Percentiles rank a stretch among this genome's conserved stretches.
Evolutionary conservation across 176 grass and related monocot species (phyloP).

Genomic region (Tillandsia fasciculata): DNA sequence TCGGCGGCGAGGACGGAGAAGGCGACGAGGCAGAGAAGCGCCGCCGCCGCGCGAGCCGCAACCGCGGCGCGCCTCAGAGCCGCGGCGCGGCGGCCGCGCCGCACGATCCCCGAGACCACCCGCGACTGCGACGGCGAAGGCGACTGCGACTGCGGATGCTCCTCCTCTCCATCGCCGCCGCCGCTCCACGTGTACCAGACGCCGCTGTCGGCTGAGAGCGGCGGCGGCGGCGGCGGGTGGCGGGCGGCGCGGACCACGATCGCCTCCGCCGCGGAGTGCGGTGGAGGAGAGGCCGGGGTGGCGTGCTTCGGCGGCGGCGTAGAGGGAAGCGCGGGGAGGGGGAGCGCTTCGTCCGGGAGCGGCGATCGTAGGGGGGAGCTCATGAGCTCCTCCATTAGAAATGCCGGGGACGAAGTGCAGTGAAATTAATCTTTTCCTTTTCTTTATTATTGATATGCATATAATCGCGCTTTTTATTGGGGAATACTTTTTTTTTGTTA

Average conservation of each 20-base stretch:
- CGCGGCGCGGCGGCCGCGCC: constrained; percentile 28
- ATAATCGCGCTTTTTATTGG: too few relatives aligned
- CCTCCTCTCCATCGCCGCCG: not conserved
- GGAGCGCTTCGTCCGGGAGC: not conserved
- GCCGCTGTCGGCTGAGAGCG: not conserved
- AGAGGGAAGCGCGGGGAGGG: constrained; percentile 4
- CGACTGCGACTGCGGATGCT: not conserved
- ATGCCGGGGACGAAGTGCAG: not conserved
- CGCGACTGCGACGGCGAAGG: not conserved
- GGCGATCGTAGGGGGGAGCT: constrained; percentile 19
- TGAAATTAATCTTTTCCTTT: not conserved
- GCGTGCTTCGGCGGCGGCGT: not conserved
- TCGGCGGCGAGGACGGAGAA: constrained; percentile 76
- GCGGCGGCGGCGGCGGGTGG: not conserved
- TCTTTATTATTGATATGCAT: not conserved
- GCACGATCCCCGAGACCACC: constrained; percentile 30
- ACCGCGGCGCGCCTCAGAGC: constrained; percentile 34
- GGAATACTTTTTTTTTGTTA: too few relatives aligned
- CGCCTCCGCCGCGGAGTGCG: not conserved
- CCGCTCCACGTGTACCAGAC: constrained; percentile 17
- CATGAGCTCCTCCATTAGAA: not conserved
- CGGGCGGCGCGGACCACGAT: constrained; percentile 8
- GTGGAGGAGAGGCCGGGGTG: not conserved
- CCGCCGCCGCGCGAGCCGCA: constrained; percentile 33
- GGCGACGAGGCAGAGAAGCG: constrained; percentile 57